Evolutionary conservation across 1,284 basidiomycete genomes (phyloP), one percentile per base, ranked within the genome.

Genomic region (Sanghuangporus sanghuang): DNA sequence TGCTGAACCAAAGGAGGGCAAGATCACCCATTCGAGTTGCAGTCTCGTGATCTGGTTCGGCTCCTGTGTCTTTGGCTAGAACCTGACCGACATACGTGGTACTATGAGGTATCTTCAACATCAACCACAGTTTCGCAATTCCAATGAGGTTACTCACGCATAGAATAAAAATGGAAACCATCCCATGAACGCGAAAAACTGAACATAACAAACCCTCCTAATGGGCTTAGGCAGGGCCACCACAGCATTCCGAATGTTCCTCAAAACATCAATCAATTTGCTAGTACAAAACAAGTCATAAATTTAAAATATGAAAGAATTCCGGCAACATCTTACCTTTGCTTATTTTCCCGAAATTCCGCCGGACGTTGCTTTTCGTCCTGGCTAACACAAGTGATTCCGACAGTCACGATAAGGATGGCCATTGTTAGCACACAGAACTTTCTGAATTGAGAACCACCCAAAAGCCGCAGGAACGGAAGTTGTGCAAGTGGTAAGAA

Each of bases 81-180:
- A 96, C 82, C 75, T 96, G 93, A 6, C 92, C 90, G 64, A 97
- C 84, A 71, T 95, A 98, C 1, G 93, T 95, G 1, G 95, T 97
- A 16, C 89, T 88, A 66, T 58, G 69, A 9, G 14, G 52, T 36
- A 57, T 48, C 5, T 42, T 59, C 53, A 61, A 35, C 5, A 39
- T 59, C 53, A 61, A 35, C 39, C 57, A 52, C 11, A 50, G 60
- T 49, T 48, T 62, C 16, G 7, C 2, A n/a, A 16, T n/a, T n/a
- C 8, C 16, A 18, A n/a, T 6, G 21, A 39, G 57, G 6, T 44
- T 12, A 76, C 85, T 67, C 73, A 90, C 83, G 93, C 86, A 72
- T 96, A 97, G 76, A 97, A 97, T 40, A 98, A 79, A 78, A 96
- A 96, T 0, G 95, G 95, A 72, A 96, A 97, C 92, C 93, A 95